Percentiles rank a stretch among this genome's conserved stretches.
phyloP scores from a whole-genome alignment of 2,329 filamentous ascomycete genomes.

The Lomentospora prolificans region DNA sequence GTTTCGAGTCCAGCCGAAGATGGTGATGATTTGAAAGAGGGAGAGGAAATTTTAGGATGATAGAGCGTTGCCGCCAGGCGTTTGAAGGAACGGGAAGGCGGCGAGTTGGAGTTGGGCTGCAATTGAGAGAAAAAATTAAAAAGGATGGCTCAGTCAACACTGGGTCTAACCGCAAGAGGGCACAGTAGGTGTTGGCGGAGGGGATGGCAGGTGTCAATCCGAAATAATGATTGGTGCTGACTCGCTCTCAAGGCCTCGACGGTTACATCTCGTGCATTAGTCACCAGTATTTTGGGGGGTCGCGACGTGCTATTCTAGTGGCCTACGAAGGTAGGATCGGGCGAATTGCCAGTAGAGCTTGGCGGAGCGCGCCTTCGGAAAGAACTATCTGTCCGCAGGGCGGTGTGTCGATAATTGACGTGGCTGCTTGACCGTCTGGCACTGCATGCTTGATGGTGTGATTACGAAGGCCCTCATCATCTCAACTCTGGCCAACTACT shows the following conservation, averaged over 20 bases:
- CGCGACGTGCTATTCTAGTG: background rate
- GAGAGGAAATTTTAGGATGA: background rate
- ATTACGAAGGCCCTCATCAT: background rate
- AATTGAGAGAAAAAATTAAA: constrained; percentile 8
- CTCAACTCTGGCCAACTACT: background rate
- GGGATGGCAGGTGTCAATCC: constrained; percentile 1
- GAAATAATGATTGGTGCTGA: background rate
- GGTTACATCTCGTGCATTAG: background rate
- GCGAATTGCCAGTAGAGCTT: background rate
- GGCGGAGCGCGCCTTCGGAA: background rate
- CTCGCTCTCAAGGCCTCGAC: background rate
- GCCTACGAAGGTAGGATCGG: background rate
- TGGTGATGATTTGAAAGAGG: background rate
- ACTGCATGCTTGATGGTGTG: background rate
- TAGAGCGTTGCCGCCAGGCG: constrained; percentile 1
- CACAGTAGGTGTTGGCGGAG: background rate
- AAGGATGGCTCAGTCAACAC: constrained; percentile 1
- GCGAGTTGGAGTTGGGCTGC: constrained; percentile 9
- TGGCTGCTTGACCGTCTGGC: background rate
- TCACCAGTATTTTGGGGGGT: background rate
- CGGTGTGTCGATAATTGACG: constrained; percentile 2
- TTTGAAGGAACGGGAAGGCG: background rate
- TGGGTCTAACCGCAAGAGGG: background rate
- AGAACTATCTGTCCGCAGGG: background rate
- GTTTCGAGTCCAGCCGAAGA: background rate